phyloP scores from a whole-genome alignment of 192 early-diverging fungal species.

The Diversispora epigaea region DNA sequence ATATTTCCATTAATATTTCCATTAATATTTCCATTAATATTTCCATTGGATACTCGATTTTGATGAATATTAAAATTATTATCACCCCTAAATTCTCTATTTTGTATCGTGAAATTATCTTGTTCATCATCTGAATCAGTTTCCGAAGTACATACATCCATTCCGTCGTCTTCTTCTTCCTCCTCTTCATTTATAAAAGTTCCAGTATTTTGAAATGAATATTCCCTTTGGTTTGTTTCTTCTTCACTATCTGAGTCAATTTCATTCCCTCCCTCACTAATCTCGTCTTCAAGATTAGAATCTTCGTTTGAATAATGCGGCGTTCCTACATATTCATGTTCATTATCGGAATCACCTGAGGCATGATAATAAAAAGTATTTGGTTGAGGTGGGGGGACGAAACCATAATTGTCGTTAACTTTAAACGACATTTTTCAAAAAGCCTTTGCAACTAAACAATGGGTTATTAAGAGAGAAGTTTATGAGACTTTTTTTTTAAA shows the following conservation, averaged over 20 bases:
- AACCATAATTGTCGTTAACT: background rate
- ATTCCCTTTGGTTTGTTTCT: background rate
- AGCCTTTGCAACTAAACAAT: too few species aligned
- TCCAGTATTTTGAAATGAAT: background rate
- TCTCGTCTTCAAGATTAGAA: slow-evolving; percentile 7
- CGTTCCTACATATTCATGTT: background rate
- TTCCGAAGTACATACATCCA: slow-evolving; percentile 18
- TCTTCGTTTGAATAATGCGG: background rate
- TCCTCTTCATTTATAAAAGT: slow-evolving; percentile 3
- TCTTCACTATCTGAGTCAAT: background rate
- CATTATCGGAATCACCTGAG: background rate
- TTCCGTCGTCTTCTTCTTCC: slow-evolving; percentile 21
- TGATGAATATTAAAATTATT: background rate
- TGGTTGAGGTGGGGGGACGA: background rate
- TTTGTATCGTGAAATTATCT: slow-evolving; percentile 6
- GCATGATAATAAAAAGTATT: background rate
- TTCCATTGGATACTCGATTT: background rate
- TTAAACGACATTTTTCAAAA: background rate
- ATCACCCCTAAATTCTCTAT: background rate
- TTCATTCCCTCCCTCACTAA: background rate
- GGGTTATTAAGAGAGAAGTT: too few species aligned
- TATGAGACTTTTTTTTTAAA: too few species aligned
- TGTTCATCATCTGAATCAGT: slow-evolving; percentile 11
- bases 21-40: background rate
- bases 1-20: background rate